Conservation (phyloP, 805 yeast genomes). For the Lipomyces kockii region DNA sequence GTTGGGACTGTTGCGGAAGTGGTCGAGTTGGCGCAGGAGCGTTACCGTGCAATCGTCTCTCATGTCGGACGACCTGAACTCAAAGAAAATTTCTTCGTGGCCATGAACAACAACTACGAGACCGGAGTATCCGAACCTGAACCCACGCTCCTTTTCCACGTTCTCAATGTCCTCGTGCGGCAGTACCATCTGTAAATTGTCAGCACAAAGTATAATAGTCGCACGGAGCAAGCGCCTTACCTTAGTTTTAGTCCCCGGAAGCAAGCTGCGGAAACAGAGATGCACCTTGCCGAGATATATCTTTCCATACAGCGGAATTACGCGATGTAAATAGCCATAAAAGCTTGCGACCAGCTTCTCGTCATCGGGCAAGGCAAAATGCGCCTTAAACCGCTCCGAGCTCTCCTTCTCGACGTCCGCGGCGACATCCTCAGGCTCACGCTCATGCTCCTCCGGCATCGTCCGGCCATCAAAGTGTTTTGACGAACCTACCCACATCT, state of each 20-base stretch:
- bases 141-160: constrained; percentile 68
- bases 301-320: constrained; percentile 83
- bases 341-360: constrained; percentile 68
- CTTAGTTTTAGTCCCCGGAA: constrained; percentile 76
- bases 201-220: neutral
- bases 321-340: constrained; percentile 67
- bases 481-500: constrained; percentile 65
- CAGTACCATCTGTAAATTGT: constrained; percentile 60
- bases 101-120: constrained; percentile 72
- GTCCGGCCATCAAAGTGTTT: constrained; percentile 57
- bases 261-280: constrained; percentile 77
- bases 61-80: constrained; percentile 64
- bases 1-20: constrained; percentile 1
- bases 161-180: constrained; percentile 77
- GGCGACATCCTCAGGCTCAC: constrained; percentile 51
- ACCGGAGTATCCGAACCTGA: constrained; percentile 69
- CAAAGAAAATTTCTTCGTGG: constrained; percentile 76
- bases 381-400: constrained; percentile 62
- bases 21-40: constrained; percentile 57
- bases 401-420: constrained; percentile 45
- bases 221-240: neutral
- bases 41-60: constrained; percentile 72
- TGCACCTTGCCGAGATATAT: constrained; percentile 69
- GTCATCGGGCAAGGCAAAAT: constrained; percentile 64
- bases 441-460: constrained; percentile 51